Conservation (phyloP, 257 asterid genomes). For the Gynochthodes officinalis region DNA sequence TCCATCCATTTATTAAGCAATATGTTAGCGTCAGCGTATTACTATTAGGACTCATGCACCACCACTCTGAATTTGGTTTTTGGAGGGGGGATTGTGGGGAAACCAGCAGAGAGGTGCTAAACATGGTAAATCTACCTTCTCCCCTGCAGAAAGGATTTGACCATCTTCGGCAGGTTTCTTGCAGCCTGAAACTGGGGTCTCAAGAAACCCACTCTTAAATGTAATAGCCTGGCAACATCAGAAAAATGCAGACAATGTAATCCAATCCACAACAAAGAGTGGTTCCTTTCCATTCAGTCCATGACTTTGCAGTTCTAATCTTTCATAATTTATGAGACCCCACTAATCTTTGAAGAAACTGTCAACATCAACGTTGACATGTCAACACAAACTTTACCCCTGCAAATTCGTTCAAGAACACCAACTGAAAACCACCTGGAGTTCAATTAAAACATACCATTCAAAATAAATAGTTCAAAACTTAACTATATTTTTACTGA, state of each 20-base stretch:
- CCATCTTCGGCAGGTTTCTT: constrained; percentile 99
- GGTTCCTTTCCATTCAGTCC: background rate
- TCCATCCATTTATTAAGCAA: background rate
- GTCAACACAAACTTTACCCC: constrained; percentile 87
- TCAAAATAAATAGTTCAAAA: constrained; percentile 3
- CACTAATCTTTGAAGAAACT: constrained; percentile 79
- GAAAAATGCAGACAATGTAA: constrained; percentile 6
- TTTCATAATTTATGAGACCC: constrained; percentile 38
- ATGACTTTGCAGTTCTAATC: background rate
- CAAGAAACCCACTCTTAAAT: constrained; percentile 83
- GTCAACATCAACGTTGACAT: constrained; percentile 99
- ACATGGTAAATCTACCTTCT: constrained; percentile 42
- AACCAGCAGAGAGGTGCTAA: background rate
- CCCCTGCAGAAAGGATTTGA: constrained; percentile 98
- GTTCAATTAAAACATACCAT: constrained; percentile 13
- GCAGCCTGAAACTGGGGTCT: constrained; percentile 98
- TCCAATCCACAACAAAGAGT: background rate
- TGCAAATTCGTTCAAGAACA: constrained; percentile 70
- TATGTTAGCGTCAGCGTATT: background rate
- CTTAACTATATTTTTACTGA: background rate
- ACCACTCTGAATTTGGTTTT: too few relatives aligned
- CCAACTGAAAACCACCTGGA: constrained; percentile 86
- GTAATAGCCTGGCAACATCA: constrained; percentile 65
- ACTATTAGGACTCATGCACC: background rate
- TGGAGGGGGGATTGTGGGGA: too few relatives aligned